Evolutionary conservation across 306 rosid species (phyloP).

Genomic region (Malus sieversii): DNA sequence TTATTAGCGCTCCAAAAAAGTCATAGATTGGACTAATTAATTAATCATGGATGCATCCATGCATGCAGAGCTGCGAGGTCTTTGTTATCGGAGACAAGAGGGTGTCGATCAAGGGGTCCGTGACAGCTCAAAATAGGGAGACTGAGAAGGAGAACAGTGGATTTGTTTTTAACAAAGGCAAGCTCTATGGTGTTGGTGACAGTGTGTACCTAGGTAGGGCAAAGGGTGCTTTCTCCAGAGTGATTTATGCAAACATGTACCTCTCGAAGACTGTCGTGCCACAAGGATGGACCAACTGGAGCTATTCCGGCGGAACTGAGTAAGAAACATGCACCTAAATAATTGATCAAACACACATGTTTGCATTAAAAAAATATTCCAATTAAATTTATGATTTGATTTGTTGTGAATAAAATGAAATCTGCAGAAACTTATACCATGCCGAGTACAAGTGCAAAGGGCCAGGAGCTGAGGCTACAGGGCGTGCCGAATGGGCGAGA

Average conservation of each 20-base stretch:
- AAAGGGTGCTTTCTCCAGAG: slow-evolving; percentile 62
- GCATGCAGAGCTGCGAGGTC: slow-evolving; percentile 57
- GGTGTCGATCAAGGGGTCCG: slow-evolving; percentile 44
- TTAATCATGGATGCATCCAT: not conserved
- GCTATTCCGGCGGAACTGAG: slow-evolving; percentile 50
- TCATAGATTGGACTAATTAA: not conserved
- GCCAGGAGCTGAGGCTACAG: slow-evolving; percentile 36
- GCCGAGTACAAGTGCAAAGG: slow-evolving; percentile 60
- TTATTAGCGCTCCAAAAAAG: not conserved
- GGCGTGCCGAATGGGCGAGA: slow-evolving; percentile 53
- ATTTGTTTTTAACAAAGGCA: slow-evolving; percentile 48
- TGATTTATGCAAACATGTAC: slow-evolving; percentile 44
- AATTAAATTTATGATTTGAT: no score
- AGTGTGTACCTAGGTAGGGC: slow-evolving; percentile 69
- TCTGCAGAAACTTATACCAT: slow-evolving; percentile 44
- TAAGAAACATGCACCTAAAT: slow-evolving; percentile 24
- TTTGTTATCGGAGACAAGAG: slow-evolving; percentile 71
- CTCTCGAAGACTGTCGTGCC: slow-evolving; percentile 51
- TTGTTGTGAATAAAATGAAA: not conserved
- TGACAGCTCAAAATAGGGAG: slow-evolving; percentile 56
- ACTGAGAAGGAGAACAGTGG: slow-evolving; percentile 48
- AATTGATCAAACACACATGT: not conserved
- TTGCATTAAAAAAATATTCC: not conserved
- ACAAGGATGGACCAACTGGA: slow-evolving; percentile 77
- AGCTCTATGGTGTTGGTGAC: slow-evolving; percentile 64